Percentiles rank a stretch among this genome's conserved stretches.
These are phyloP conservation scores for Exophiala sideris DNA, from an alignment of 2,329 filamentous ascomycete species.

Conservation along the genomic window DNA sequence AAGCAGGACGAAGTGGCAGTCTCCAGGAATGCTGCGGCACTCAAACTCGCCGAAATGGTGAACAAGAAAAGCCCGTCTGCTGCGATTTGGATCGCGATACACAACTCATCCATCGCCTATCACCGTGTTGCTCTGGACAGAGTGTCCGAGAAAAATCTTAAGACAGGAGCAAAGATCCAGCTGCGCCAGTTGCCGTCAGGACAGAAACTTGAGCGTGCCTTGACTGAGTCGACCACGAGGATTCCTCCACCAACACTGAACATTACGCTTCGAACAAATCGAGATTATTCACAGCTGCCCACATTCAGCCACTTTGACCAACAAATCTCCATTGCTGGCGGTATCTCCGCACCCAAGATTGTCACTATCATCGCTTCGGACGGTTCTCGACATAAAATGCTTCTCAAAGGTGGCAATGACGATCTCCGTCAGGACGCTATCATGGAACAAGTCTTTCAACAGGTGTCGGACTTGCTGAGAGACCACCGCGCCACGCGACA, in stretches of 20 bases:
- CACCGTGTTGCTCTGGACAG: slow-evolving; percentile 47
- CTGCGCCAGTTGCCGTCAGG: slow-evolving; percentile 64
- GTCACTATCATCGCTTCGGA: slow-evolving; percentile 76
- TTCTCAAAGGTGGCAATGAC: slow-evolving; percentile 93
- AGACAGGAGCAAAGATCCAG: slow-evolving; percentile 61
- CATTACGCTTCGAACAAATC: slow-evolving; percentile 68
- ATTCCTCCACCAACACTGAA: slow-evolving; percentile 89
- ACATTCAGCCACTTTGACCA: slow-evolving; percentile 69
- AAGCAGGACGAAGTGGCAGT: slow-evolving; percentile 68
- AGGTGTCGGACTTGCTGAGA: slow-evolving; percentile 85
- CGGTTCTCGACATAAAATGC: slow-evolving; percentile 77
- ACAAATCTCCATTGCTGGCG: slow-evolving; percentile 79
- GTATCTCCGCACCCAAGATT: slow-evolving; percentile 90
- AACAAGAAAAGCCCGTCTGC: slow-evolving; percentile 50
- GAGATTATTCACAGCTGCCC: slow-evolving; percentile 74
- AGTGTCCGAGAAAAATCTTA: slow-evolving; percentile 59
- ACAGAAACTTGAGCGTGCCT: slow-evolving; percentile 58
- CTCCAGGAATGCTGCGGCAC: slow-evolving; percentile 71
- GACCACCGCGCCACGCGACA: slow-evolving; percentile 84
- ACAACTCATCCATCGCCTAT: slow-evolving; percentile 67
- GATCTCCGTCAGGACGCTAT: slow-evolving; percentile 94
- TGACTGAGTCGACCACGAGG: slow-evolving; percentile 55
- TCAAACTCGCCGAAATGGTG: slow-evolving; percentile 62
- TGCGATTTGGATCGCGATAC: slow-evolving; percentile 67
- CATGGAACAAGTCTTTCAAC: slow-evolving; percentile 99